Conservation (phyloP, 2,329 filamentous ascomycete genomes). For the Monosporascus ibericus region DNA sequence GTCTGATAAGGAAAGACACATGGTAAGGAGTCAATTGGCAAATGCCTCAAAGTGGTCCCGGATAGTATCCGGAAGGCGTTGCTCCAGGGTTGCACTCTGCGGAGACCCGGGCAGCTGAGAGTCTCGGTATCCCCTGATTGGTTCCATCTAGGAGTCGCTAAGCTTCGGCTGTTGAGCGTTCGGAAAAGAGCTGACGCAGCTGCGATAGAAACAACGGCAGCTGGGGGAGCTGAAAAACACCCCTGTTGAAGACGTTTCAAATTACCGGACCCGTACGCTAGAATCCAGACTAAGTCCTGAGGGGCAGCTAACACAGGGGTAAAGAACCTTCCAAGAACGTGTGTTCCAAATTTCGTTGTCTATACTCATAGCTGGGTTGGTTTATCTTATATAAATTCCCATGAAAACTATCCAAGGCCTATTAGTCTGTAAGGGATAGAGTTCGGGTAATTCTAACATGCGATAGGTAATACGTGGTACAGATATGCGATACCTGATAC, state of each 20-base stretch:
- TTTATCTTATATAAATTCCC: no score
- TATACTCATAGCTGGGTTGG: constrained; percentile 54
- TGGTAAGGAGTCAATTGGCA: no score
- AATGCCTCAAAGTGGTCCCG: no score
- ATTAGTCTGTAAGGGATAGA: no score
- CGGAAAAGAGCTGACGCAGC: not conserved
- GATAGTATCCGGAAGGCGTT: no score
- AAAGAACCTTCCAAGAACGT: not conserved
- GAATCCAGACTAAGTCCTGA: not conserved
- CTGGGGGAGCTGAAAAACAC: not conserved
- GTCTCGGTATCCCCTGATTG: not conserved
- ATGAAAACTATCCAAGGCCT: no score
- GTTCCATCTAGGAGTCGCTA: not conserved
- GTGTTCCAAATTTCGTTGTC: constrained; percentile 50
- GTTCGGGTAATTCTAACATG: no score
- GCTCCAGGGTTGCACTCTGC: no score
- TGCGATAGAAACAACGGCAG: not conserved
- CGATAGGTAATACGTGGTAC: no score
- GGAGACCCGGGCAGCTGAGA: not conserved
- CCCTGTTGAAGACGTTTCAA: not conserved
- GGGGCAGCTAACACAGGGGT: not conserved
- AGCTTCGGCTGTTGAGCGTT: not conserved
- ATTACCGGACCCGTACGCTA: not conserved
- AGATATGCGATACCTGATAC: no score
- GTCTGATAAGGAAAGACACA: no score